phyloP scores from a whole-genome alignment of 768 basidiomycete species.

The Lactarius sanguifluus region DNA sequence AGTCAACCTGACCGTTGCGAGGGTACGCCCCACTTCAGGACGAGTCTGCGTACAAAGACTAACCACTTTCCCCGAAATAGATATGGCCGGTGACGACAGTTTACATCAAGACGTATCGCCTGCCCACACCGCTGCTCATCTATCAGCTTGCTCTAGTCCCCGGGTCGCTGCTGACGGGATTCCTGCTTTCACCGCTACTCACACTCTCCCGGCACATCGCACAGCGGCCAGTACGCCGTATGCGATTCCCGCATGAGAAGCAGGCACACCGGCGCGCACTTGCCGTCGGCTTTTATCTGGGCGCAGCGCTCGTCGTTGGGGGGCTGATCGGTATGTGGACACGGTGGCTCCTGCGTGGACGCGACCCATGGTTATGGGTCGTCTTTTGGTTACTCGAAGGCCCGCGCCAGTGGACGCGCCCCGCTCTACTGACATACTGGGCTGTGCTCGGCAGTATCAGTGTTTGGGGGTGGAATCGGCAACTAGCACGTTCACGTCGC shows the following conservation, averaged over 20 bases:
- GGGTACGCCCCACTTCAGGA: conserved; percentile 48
- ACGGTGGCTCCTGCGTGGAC: conserved; percentile 75
- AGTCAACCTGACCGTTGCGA: conserved; percentile 77
- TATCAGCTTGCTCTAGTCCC: conserved; percentile 93
- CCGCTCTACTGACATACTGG: conserved; percentile 84
- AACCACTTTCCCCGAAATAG: conserved; percentile 40
- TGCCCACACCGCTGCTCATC: conserved; percentile 87
- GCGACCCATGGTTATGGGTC: conserved; percentile 88
- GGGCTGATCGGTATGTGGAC: conserved; percentile 91
- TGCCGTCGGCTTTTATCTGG: conserved; percentile 81
- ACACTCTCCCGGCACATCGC: conserved; percentile 91
- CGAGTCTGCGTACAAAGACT: not conserved
- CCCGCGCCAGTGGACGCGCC: conserved; percentile 72
- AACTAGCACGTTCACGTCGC: conserved; percentile 73
- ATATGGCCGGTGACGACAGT: conserved; percentile 77
- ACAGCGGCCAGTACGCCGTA: conserved; percentile 76
- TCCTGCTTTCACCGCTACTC: conserved; percentile 90
- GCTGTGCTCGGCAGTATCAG: conserved; percentile 73
- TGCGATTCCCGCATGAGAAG: conserved; percentile 82
- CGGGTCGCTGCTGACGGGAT: conserved; percentile 89
- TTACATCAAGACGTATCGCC: conserved; percentile 87
- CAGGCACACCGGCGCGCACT: conserved; percentile 76
- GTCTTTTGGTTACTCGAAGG: conserved; percentile 79
- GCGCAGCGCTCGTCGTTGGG: conserved; percentile 71
- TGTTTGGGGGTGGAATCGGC: conserved; percentile 93